These are phyloP conservation scores for Gentiana dahurica DNA, from an alignment of 257 asterid species.

Conservation along the genomic window DNA sequence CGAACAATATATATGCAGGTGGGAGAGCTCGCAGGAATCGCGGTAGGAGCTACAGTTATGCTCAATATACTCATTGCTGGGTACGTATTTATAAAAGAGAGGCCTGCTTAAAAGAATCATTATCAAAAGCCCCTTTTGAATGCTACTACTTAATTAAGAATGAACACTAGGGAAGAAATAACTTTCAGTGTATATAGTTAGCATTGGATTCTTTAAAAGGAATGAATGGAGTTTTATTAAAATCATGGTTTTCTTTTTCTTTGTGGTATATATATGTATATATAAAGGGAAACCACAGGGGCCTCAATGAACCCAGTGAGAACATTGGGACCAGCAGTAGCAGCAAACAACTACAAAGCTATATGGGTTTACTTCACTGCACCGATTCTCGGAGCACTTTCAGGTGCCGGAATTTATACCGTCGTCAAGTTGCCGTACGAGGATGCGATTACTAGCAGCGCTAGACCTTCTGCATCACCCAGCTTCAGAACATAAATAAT, in stretches of 20 bases:
- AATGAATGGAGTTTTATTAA: too few species aligned
- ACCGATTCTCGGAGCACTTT: conserved; percentile 64
- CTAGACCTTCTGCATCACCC: conserved; percentile 31
- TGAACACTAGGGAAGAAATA: too few species aligned
- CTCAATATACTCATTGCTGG: conserved; percentile 81
- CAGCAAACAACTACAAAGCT: conserved; percentile 57
- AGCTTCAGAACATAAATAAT: conserved; percentile 45
- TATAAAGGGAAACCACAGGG: conserved; percentile 52
- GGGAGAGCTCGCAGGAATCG: conserved; percentile 87
- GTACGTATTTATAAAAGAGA: conserved; percentile 15
- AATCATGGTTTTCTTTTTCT: too few species aligned
- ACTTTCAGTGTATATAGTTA: too few species aligned
- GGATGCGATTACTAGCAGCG: conserved; percentile 12
- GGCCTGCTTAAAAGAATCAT: too few species aligned
- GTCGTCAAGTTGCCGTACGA: conserved; percentile 56
- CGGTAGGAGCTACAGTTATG: conserved; percentile 92
- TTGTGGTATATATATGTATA: too few species aligned
- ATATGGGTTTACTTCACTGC: conserved; percentile 82
- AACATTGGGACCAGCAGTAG: conserved; percentile 79
- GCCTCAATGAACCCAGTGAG: conserved; percentile 93
- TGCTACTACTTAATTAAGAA: too few species aligned
- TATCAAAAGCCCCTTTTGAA: too few species aligned
- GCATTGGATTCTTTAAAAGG: too few species aligned
- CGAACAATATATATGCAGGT: conserved; percentile 28
- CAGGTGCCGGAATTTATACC: conserved; percentile 70